A percentile compares a stretch with the other conserved stretches of the same genome.
Conservation (phyloP, 78 protist genomes). For the Trichosphaerium sp. region DNA sequence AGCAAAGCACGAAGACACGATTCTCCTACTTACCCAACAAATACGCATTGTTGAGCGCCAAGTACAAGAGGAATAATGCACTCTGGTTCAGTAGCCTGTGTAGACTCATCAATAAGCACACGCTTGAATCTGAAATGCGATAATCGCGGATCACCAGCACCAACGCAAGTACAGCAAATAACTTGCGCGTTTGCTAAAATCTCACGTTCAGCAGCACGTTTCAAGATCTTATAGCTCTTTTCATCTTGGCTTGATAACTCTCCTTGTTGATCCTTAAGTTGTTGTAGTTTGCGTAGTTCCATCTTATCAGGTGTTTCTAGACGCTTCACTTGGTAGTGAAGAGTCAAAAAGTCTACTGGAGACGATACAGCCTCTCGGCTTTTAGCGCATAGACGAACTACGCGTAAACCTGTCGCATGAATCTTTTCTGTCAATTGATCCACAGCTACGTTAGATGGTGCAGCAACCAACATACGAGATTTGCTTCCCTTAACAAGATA, state of each 20-base stretch:
- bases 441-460: slow-evolving; percentile 99
- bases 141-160: slow-evolving; percentile 98
- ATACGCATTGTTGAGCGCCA: slow-evolving; percentile 87
- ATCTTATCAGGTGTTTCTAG: slow-evolving; percentile 32
- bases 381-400: slow-evolving; percentile 93
- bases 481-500: slow-evolving; percentile 62
- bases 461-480: slow-evolving; percentile 89
- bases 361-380: slow-evolving; percentile 85
- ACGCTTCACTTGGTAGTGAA: slow-evolving; percentile 83
- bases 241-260: slow-evolving; percentile 57
- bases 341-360: slow-evolving; percentile 80
- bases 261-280: slow-evolving; percentile 66
- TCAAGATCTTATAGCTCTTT: slow-evolving; percentile 17
- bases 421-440: slow-evolving; percentile 93
- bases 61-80: slow-evolving; percentile 89
- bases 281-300: slow-evolving; percentile 74
- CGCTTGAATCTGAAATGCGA: slow-evolving; percentile 56
- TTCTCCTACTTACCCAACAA: slow-evolving; percentile 87
- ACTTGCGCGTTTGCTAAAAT: slow-evolving; percentile 91
- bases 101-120: slow-evolving; percentile 95
- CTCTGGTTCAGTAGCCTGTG: slow-evolving; percentile 99
- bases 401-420: slow-evolving; percentile 90
- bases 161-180: slow-evolving; percentile 94
- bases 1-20: slow-evolving; percentile 5
- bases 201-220: slow-evolving; percentile 61